phyloP scores from a whole-genome alignment of 1,139 yeast genomes.

The Yamadazyma epiphylla region DNA sequence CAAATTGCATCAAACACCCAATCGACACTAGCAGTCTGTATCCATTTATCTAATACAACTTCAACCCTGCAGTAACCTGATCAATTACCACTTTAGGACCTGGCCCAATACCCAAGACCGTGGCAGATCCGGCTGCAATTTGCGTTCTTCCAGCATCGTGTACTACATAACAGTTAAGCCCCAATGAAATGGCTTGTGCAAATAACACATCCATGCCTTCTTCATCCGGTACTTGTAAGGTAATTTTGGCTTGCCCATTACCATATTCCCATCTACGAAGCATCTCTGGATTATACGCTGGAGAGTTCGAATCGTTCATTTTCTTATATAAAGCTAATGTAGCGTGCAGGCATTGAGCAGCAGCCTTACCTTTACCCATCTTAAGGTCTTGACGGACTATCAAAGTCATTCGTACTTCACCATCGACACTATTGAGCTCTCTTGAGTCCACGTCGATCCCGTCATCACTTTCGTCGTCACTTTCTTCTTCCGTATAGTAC shows the following conservation, averaged over 20 bases:
- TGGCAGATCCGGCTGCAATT: conserved; percentile 90
- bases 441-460: conserved; percentile 54
- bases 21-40: no score
- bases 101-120: conserved; percentile 94
- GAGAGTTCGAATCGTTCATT: conserved; percentile 51
- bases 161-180: conserved; percentile 73
- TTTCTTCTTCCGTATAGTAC: conserved; percentile 7
- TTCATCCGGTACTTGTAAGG: conserved; percentile 71
- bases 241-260: conserved; percentile 92
- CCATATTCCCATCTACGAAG: conserved; percentile 72
- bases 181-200: conserved; percentile 77
- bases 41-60: conserved; percentile 53
- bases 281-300: conserved; percentile 57
- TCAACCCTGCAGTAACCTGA: conserved; percentile 73
- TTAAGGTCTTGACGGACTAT: conserved; percentile 84
- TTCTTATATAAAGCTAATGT: conserved; percentile 83
- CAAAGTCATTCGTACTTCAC: conserved; percentile 84
- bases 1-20: no score
- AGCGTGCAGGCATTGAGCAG: conserved; percentile 99
- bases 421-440: conserved; percentile 58
- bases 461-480: conserved; percentile 33
- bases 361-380: conserved; percentile 94
- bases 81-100: conserved; percentile 87
- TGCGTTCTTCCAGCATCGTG: conserved; percentile 98
- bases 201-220: conserved; percentile 75